Conservation (phyloP, 768 basidiomycete species). For the Sporobolomyces pararoseus region DNA sequence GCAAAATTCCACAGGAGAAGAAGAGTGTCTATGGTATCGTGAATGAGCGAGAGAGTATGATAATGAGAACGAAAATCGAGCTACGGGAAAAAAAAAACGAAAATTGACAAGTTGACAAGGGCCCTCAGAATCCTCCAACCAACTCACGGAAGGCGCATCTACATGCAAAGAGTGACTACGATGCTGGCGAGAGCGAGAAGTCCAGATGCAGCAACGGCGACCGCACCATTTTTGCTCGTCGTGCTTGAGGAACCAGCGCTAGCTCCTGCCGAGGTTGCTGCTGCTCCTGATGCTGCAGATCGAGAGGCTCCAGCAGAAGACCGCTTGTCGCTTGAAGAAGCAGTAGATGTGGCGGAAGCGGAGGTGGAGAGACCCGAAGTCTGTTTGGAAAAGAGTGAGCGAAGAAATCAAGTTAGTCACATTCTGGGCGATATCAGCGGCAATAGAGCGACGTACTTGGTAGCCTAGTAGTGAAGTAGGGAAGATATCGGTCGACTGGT, state of each 20-base stretch:
- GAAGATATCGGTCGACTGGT: slow-evolving; percentile 40
- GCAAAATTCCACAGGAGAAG: too few species aligned
- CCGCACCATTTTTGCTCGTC: not conserved
- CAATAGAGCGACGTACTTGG: slow-evolving; percentile 9
- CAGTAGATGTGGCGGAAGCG: slow-evolving; percentile 1
- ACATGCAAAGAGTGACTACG: not conserved
- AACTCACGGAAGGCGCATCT: not conserved
- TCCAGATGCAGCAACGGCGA: slow-evolving; percentile 4
- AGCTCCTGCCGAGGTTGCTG: not conserved
- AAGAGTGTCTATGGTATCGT: too few species aligned
- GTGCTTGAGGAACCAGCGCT: slow-evolving; percentile 1
- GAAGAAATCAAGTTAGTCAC: not conserved
- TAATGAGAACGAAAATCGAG: too few species aligned
- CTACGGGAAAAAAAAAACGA: too few species aligned
- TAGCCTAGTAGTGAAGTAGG: slow-evolving; percentile 21
- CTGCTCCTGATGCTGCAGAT: not conserved
- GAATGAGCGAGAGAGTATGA: too few species aligned
- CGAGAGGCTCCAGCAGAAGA: not conserved
- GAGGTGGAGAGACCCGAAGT: not conserved
- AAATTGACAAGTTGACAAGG: too few species aligned
- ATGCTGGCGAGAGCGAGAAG: not conserved
- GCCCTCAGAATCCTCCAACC: not conserved
- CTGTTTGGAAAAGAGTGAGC: not conserved
- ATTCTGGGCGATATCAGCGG: not conserved
- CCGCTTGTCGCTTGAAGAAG: not conserved